Percentiles rank a stretch among this genome's conserved stretches.
Evolutionary conservation across 805 yeast species (phyloP).

Genomic region (Candida suzukii): DNA sequence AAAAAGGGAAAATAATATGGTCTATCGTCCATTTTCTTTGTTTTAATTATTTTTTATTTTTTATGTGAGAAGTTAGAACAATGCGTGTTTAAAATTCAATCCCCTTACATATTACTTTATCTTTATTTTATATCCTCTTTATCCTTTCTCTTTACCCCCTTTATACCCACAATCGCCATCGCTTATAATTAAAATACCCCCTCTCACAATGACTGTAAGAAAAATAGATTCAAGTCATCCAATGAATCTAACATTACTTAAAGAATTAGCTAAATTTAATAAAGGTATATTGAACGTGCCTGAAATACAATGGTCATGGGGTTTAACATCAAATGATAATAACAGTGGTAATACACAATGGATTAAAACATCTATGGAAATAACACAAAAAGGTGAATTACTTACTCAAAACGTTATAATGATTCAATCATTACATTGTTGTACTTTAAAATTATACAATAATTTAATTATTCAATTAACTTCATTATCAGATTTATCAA

Average conservation of each 20-base stretch:
- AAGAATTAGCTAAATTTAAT: conserved; percentile 4
- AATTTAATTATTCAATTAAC: conserved; percentile 34
- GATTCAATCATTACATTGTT: conserved; percentile 20
- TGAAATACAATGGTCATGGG: conserved; percentile 16
- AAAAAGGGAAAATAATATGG: too few species aligned
- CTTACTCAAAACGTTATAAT: conserved; percentile 13
- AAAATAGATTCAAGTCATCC: too few species aligned
- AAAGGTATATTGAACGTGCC: conserved; percentile 9
- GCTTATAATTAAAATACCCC: too few species aligned
- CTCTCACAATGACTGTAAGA: not conserved
- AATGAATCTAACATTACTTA: conserved; percentile 3
- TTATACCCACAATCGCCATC: too few species aligned
- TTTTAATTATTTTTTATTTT: too few species aligned
- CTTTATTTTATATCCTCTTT: too few species aligned
- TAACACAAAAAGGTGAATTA: conserved; percentile 20
- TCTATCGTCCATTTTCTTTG: too few species aligned
- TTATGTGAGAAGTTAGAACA: too few species aligned
- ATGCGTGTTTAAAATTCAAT: too few species aligned
- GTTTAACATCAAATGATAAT: not conserved
- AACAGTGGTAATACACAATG: conserved; percentile 8
- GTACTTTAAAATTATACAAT: conserved; percentile 16
- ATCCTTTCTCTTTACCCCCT: too few species aligned
- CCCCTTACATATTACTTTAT: too few species aligned
- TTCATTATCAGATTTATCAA: conserved; percentile 30
- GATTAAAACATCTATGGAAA: conserved; percentile 16